Evolutionary conservation across 2,329 filamentous ascomycete genomes (phyloP).

Genomic region (Hypoxylon sp.): DNA sequence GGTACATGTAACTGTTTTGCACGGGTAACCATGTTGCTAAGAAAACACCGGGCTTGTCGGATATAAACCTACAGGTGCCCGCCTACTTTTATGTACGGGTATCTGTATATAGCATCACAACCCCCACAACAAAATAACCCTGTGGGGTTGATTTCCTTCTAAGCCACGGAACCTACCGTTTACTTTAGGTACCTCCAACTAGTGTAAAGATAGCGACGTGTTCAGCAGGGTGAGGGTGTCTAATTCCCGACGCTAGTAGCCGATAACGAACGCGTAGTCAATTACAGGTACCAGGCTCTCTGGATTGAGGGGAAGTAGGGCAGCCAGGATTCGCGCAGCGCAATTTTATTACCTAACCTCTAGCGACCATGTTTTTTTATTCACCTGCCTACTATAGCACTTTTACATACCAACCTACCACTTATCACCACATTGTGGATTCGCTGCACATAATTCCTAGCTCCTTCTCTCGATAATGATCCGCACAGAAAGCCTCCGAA

Average conservation of each 20-base stretch:
- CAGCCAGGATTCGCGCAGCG: neutral
- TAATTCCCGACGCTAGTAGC: neutral
- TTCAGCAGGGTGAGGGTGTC: neutral
- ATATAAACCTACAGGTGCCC: too few relatives aligned
- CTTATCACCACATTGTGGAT: neutral
- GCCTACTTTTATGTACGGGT: too few relatives aligned
- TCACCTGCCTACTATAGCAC: constrained; percentile 15
- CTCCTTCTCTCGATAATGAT: neutral
- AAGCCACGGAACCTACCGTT: neutral
- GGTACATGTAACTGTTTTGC: neutral
- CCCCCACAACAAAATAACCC: neutral
- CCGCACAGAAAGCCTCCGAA: neutral
- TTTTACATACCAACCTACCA: neutral
- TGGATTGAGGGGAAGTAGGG: constrained; percentile 3
- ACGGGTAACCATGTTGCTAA: neutral
- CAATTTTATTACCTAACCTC: constrained; percentile 12
- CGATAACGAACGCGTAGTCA: neutral
- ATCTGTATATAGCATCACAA: neutral
- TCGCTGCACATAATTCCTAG: neutral
- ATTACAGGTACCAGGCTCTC: neutral
- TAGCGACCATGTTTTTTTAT: neutral
- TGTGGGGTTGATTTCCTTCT: neutral
- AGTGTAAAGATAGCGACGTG: neutral
- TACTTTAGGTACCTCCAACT: neutral
- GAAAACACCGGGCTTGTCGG: neutral